Evolutionary conservation across 225 moss, liverwort and hornwort genomes (phyloP).

Genomic region (Physcomitrium patens): DNA sequence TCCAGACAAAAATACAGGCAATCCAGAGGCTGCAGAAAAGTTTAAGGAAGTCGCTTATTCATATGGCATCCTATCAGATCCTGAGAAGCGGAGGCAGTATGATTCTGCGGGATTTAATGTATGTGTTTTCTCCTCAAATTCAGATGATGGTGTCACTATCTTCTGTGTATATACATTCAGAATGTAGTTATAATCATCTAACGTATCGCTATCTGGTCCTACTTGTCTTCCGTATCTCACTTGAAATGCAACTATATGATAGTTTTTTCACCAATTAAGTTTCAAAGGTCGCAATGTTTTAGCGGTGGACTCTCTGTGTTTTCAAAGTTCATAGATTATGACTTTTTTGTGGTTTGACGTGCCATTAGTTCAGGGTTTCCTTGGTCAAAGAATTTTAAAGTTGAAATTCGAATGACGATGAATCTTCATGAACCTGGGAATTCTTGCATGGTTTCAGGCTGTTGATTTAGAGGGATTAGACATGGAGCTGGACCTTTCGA

Average conservation of each 20-base stretch:
- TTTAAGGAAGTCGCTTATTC: conserved; percentile 99
- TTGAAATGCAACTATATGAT: too few species aligned
- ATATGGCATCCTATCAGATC: conserved; percentile 92
- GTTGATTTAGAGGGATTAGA: conserved; percentile 92
- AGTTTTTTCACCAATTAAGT: neutral
- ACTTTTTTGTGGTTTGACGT: neutral
- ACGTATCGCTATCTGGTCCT: conserved; percentile 8
- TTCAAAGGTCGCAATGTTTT: neutral
- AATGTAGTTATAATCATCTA: too few species aligned
- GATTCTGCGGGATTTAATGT: conserved; percentile 98
- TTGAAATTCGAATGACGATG: too few species aligned
- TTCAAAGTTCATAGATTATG: conserved; percentile 9
- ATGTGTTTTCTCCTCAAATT: conserved; percentile 14
- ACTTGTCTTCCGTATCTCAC: neutral
- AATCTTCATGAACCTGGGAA: neutral
- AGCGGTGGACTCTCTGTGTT: neutral
- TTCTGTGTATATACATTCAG: conserved; percentile 1
- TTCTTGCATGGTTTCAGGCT: conserved; percentile 56
- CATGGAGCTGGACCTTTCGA: conserved; percentile 98
- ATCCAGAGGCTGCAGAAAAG: conserved; percentile 87
- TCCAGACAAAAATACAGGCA: conserved; percentile 94
- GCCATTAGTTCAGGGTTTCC: too few species aligned
- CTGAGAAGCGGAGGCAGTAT: conserved; percentile 93
- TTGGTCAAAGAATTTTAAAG: too few species aligned
- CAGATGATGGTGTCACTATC: neutral